Evolutionary conservation across 495 filamentous ascomycete species (phyloP), one percentile per base, ranked within the genome.

Genomic region (Hypoxylon crocopeplum): DNA sequence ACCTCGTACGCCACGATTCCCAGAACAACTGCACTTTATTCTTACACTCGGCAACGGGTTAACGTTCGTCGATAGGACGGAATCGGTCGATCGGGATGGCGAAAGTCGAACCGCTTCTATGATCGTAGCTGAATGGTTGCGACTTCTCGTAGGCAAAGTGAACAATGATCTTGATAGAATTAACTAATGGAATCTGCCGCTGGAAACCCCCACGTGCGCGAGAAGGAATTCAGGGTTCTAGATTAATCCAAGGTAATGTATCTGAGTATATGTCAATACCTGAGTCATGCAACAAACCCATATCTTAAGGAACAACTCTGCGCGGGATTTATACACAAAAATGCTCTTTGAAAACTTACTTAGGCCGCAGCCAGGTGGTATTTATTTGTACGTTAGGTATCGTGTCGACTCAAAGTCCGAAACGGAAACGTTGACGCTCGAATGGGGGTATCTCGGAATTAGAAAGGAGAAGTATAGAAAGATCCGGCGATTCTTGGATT

Each of bases 361-460:
- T 44, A 15, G 48, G 25, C 25, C 47, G 37, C 44, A 49, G 20
- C 30, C 34, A 20, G n/a, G n/a, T n/a, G n/a, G 29, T 36, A 49
- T 33, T 20, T 16, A 21, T 39, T 30, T 50, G 32, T 39, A 50
- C 10, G 33, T 17, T 30, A 39, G 30, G 33, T 63, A 58, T 49
- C 29, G 48, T 30, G 33, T 42, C 33, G 21, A 41, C 2, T 41
- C 30, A 17, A 47, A 47, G 10, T 36, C 32, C 34, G 41, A 50
- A n/a, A 51, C 55, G 40, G 34, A 38, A 55, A 12, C 22, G 33
- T 22, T 33, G 33, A 19, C 24, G 39, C 21, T 41, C 8, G 41
- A 47, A 59, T 40, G 21, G 45, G 54, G 48, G 54, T 64, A 59
- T 64, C 48, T 54, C 27, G 20, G 32, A 64, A 46, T 45, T 40